A percentile compares a stretch with the other conserved stretches of the same genome.
phyloP scores from a whole-genome alignment of 176 grass and related monocot genomes.

The bread wheat (Triticum aestivum) region IWGSC_CS_RefSeq_v2.1 NC_057803.1:63564526-63565025 shows the following conservation, averaged over 20 bases:
- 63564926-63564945: conserved; percentile 49
- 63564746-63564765: conserved; percentile 59
- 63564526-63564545: not conserved
- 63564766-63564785: conserved; percentile 65
- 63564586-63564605: conserved; percentile 23
- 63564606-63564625: not conserved
- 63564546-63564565: not conserved
- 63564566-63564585: not conserved
- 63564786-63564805: conserved; percentile 76
- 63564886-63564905: conserved; percentile 96
- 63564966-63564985: conserved; percentile 72
- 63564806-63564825: conserved; percentile 72
- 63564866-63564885: conserved; percentile 96
- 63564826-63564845: conserved; percentile 62
- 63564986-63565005: conserved; percentile 77
- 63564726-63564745: conserved; percentile 69
- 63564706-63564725: conserved; percentile 58
- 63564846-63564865: conserved; percentile 75
- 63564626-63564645: conserved; percentile 13
- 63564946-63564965: conserved; percentile 37
- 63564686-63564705: conserved; percentile 57
- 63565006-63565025: conserved; percentile 95
- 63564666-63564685: conserved; percentile 86
- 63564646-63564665: conserved; percentile 11
- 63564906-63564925: conserved; percentile 81